Evolutionary conservation across 768 basidiomycete genomes (phyloP).

Genomic region (Lentinus tigrinus): DNA sequence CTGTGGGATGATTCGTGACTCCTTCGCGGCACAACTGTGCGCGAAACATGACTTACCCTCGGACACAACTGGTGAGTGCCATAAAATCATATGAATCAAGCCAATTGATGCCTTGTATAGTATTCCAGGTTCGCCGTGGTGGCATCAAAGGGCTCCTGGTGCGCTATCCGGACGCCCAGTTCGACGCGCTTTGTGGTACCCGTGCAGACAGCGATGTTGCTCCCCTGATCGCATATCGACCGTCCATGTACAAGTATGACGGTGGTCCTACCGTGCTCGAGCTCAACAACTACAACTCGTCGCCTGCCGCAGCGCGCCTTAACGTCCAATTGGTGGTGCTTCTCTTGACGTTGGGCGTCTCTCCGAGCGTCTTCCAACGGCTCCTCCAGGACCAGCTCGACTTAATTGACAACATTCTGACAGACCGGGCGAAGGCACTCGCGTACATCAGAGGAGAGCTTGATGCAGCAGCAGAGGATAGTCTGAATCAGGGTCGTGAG

Average conservation of each 20-base stretch:
- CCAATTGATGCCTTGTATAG: neutral
- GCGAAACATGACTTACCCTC: neutral
- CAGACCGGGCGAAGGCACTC: slow-evolving; percentile 12
- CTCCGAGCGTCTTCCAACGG: slow-evolving; percentile 2
- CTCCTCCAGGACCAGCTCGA: slow-evolving; percentile 18
- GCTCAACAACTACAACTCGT: slow-evolving; percentile 12
- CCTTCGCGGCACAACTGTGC: slow-evolving; percentile 15
- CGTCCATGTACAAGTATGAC: slow-evolving; percentile 19
- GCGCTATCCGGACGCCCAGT: slow-evolving; percentile 17
- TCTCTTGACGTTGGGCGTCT: slow-evolving; percentile 11
- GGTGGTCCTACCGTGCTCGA: slow-evolving; percentile 18
- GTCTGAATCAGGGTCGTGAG: slow-evolving; percentile 9
- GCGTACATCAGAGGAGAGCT: slow-evolving; percentile 15
- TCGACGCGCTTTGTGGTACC: neutral
- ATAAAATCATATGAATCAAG: too few species aligned
- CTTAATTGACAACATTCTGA: slow-evolving; percentile 10
- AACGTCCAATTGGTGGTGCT: slow-evolving; percentile 15
- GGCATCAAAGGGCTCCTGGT: slow-evolving; percentile 21
- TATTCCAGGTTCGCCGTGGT: slow-evolving; percentile 19
- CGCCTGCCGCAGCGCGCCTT: slow-evolving; percentile 12
- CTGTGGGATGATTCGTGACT: slow-evolving; percentile 20
- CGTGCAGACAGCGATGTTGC: neutral
- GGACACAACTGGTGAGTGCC: slow-evolving; percentile 1
- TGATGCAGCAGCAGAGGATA: slow-evolving; percentile 9
- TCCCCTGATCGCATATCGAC: slow-evolving; percentile 3